These are phyloP conservation scores for Tetracentron sinense DNA, from an alignment of 164 flowering plant genomes.

Conservation along the genomic window DNA sequence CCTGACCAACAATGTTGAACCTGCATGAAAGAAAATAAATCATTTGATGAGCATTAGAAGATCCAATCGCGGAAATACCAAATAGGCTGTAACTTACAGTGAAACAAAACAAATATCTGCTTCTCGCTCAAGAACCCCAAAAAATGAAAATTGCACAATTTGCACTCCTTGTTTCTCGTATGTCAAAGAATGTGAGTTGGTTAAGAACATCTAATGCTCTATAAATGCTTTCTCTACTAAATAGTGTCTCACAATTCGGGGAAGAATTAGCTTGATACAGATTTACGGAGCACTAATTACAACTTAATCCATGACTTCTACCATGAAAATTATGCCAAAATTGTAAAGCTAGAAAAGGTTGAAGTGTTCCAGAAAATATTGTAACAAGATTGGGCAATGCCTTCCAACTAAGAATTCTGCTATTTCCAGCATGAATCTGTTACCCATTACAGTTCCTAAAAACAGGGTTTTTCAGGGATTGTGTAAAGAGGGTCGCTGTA, in stretches of 20 bases:
- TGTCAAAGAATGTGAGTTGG: background rate
- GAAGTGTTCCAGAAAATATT: too few relatives aligned
- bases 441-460: too few relatives aligned
- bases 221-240: background rate
- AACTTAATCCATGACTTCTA: too few relatives aligned
- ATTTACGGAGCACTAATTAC: background rate
- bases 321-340: too few relatives aligned
- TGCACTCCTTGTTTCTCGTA: too few relatives aligned
- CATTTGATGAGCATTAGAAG: conserved; percentile 6
- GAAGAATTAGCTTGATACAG: background rate
- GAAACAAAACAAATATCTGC: background rate
- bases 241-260: background rate
- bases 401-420: background rate
- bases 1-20: conserved; percentile 99
- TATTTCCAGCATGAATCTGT: too few relatives aligned
- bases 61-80: background rate
- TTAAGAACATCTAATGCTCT: background rate
- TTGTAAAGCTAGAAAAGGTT: too few relatives aligned
- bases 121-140: background rate
- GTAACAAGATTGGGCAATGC: background rate
- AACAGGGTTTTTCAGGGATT: background rate
- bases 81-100: background rate
- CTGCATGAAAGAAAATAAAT: conserved; percentile 43
- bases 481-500: background rate
- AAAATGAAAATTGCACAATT: too few relatives aligned